Percentiles rank a stretch among this genome's conserved stretches.
Evolutionary conservation across 1,284 basidiomycete genomes (phyloP).

Genomic region (Microbotryum violaceum): DNA sequence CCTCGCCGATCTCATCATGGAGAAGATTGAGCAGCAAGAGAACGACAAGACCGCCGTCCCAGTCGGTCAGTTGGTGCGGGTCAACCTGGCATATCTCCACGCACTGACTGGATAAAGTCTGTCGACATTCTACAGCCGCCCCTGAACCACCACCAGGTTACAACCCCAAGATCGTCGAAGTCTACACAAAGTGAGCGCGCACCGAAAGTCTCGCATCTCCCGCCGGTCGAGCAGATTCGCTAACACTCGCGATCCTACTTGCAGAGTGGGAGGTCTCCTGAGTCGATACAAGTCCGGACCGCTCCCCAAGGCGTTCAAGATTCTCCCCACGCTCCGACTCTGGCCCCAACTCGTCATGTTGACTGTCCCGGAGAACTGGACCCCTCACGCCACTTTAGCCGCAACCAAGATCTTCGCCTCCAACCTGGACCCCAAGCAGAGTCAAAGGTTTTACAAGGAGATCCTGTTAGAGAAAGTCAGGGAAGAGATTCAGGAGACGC

Average conservation of each 20-base stretch:
- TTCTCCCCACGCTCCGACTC: conserved; percentile 87
- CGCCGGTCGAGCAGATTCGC: neutral
- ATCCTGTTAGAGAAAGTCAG: conserved; percentile 85
- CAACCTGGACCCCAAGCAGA: conserved; percentile 91
- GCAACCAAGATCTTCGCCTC: conserved; percentile 95
- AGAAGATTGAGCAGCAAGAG: conserved; percentile 66
- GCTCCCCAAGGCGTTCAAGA: conserved; percentile 95
- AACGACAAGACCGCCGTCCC: conserved; percentile 20
- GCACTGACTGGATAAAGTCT: too few relatives aligned
- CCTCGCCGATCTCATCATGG: conserved; percentile 90
- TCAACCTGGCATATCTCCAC: too few relatives aligned
- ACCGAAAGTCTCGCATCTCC: neutral
- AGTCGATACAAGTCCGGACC: conserved; percentile 91
- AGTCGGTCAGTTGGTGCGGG: too few relatives aligned
- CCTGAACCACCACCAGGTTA: conserved; percentile 85
- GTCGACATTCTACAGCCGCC: conserved; percentile 39
- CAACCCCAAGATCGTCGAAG: conserved; percentile 91
- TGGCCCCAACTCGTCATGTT: conserved; percentile 95
- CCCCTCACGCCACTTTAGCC: conserved; percentile 86
- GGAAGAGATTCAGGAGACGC: conserved; percentile 67
- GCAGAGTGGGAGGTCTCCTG: conserved; percentile 75
- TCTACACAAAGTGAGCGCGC: conserved; percentile 74
- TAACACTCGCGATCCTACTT: neutral
- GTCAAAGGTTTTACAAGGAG: conserved; percentile 87
- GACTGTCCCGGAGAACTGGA: conserved; percentile 88